Conservation (phyloP, 2,329 filamentous ascomycete species). For the Calycina marina region DNA sequence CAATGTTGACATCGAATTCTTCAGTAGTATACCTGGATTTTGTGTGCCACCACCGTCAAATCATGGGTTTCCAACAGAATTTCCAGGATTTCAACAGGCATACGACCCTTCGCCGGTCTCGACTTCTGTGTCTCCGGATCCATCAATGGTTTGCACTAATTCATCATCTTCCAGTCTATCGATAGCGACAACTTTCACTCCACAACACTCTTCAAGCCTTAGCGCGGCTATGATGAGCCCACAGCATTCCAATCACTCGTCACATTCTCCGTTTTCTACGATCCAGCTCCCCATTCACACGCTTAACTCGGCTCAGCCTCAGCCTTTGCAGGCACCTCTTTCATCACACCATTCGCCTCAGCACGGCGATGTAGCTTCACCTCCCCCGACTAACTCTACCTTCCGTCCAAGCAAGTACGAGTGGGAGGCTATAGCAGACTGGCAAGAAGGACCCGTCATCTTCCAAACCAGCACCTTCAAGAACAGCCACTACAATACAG, state of each 20-base stretch:
- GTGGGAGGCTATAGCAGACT: conserved; percentile 19
- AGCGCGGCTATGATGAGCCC: conserved; percentile 2
- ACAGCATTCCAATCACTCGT: conserved; percentile 1
- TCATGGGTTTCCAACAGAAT: conserved; percentile 15
- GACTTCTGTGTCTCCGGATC: conserved; percentile 15
- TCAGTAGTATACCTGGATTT: conserved; percentile 19
- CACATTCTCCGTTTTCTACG: conserved; percentile 6
- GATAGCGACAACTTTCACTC: conserved; percentile 7
- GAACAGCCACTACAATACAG: conserved; percentile 51
- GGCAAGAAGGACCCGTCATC: conserved; percentile 17
- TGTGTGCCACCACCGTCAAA: conserved; percentile 11
- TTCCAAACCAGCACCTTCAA: conserved; percentile 42
- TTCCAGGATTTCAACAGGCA: conserved; percentile 12
- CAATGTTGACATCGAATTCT: conserved; percentile 12
- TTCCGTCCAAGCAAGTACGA: conserved; percentile 23
- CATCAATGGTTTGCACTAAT: conserved; percentile 8
- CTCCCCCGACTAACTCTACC: conserved; percentile 11
- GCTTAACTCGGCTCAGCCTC: conserved; percentile 7
- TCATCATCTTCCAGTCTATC: conserved; percentile 10
- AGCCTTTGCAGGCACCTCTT: conserved; percentile 8
- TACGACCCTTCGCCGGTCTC: conserved; percentile 17
- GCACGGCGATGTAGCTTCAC: conserved; percentile 11
- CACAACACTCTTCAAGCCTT: conserved; percentile 9
- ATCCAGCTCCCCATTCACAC: conserved; percentile 12
- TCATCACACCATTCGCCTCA: conserved; percentile 6